Base-by-base conservation (phyloP, 2,329 filamentous ascomycete species). In the Colletotrichum brevisporum region DNA sequence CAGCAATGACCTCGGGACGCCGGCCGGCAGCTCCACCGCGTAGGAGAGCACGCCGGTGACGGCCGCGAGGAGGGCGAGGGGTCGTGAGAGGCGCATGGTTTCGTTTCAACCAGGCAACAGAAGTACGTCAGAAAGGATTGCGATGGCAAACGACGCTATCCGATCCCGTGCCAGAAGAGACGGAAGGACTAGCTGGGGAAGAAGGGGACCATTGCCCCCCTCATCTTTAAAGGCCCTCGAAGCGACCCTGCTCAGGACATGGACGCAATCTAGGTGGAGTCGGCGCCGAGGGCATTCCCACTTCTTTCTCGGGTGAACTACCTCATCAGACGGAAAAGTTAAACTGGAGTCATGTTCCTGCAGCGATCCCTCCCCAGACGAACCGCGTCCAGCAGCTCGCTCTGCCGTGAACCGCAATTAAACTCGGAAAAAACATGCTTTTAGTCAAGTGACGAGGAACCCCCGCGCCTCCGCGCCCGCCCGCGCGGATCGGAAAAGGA, bases 21-120 rank as follows among this genome's bases (percentile, higher is more conserved):
- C 69, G 26, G 69, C 65, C 18, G 69, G 69, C 45, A 71, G 69
- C 59, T 67, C 64, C 50, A 63, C 36, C n/a, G 56, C 64, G 58
- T 51, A 36, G 13, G 64, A 63, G 43, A 63, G 43, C 64, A 52
- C 64, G 51, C 64, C 36, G 31, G 64, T 56, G 24, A 53, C 52
- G 24, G 58, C 64, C 24, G 45, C 58, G 5, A 67, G 52, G 9
- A 67, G 45, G 24, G 43, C 58, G 31, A 67, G 18, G 41, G 64
- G 36, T 39, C 6, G 51, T 9, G 58, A 57, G 43, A 67, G 39
- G 27, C 58, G 64, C 64, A 67, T 67, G 36, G 3, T 67, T 41
- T 10, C 9, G 31, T 36, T 36, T 36, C 31, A 36, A 36, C 31
- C 31, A 36, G 5, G 26, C 31, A 50, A 21, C 21, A 13, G 27